phyloP scores from a whole-genome alignment of 495 filamentous ascomycete species.

The Lophium mytilinum region DNA sequence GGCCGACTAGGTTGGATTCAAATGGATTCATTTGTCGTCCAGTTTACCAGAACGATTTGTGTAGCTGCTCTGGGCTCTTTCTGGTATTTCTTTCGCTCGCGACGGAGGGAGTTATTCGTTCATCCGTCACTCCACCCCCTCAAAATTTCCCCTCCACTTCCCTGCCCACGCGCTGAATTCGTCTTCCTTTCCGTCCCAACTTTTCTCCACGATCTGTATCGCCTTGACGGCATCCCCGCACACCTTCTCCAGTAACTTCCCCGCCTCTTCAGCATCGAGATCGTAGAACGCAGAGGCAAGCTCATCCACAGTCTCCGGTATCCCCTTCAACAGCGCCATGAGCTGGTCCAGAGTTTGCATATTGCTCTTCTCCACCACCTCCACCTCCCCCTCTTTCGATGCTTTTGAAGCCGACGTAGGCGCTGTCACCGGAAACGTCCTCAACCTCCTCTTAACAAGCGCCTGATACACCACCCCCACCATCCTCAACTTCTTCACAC shows the following conservation, averaged over 20 bases:
- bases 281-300: conserved; percentile 44
- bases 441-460: conserved; percentile 51
- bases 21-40: too few species aligned
- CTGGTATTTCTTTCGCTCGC: not conserved
- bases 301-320: conserved; percentile 42
- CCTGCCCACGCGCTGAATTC: conserved; percentile 32
- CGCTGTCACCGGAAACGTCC: conserved; percentile 36
- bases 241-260: conserved; percentile 19
- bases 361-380: too few species aligned
- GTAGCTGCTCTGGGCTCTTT: too few species aligned
- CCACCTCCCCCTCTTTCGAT: not conserved
- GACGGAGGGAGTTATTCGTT: too few species aligned
- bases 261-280: conserved; percentile 36
- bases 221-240: conserved; percentile 26
- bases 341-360: conserved; percentile 32
- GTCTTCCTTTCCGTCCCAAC: conserved; percentile 30
- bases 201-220: conserved; percentile 8
- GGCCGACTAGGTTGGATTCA: too few species aligned
- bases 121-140: too few species aligned
- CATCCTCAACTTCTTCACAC: conserved; percentile 49
- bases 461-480: conserved; percentile 53
- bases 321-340: conserved; percentile 32
- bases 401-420: not conserved
- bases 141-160: conserved; percentile 23
- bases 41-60: too few species aligned